A percentile compares a stretch with the other conserved stretches of the same genome.
Conservation (phyloP, 495 filamentous ascomycete genomes). For the Tuber umbilicatum region DNA sequence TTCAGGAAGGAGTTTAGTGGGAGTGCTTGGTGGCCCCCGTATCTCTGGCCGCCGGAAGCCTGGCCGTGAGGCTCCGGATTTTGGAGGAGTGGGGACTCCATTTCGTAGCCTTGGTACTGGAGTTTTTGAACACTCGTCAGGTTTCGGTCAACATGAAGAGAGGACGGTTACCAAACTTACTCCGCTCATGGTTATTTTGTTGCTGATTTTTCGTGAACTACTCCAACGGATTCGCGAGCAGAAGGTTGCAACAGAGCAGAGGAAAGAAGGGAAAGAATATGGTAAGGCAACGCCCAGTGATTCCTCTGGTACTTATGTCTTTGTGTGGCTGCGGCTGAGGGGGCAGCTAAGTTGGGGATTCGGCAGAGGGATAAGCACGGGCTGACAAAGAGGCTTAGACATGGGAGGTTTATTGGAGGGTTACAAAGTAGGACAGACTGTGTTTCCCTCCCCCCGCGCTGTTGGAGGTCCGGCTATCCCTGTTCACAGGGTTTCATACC, state of each 20-base stretch:
- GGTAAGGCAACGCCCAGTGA: slow-evolving; percentile 7
- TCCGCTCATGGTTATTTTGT: slow-evolving; percentile 12
- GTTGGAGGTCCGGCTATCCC: not conserved
- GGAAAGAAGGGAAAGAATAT: not conserved
- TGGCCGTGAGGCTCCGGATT: not conserved
- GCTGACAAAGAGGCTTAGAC: slow-evolving; percentile 30
- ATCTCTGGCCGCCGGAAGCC: slow-evolving; percentile 17
- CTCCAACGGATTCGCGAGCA: slow-evolving; percentile 7
- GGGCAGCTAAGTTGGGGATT: slow-evolving; percentile 22
- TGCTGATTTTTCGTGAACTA: slow-evolving; percentile 12
- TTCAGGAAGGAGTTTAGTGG: slow-evolving; percentile 36
- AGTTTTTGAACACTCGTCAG: slow-evolving; percentile 7
- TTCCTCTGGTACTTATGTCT: slow-evolving; percentile 15
- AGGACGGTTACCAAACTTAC: not conserved
- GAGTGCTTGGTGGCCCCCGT: slow-evolving; percentile 32
- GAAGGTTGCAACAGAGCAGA: slow-evolving; percentile 4
- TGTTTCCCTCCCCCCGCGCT: not conserved
- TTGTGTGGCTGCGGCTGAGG: slow-evolving; percentile 33
- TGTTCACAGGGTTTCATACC: not conserved
- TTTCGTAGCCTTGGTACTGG: slow-evolving; percentile 30
- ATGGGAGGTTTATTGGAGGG: not conserved
- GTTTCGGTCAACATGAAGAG: slow-evolving; percentile 20
- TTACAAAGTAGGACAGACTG: not conserved
- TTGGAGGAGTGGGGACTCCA: slow-evolving; percentile 36
- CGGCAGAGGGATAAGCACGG: slow-evolving; percentile 17